Evolutionary conservation across 202 grass and related monocot genomes (phyloP), one percentile per base, ranked within the genome.

Genomic region (Saccharum hybrid): DNA sequence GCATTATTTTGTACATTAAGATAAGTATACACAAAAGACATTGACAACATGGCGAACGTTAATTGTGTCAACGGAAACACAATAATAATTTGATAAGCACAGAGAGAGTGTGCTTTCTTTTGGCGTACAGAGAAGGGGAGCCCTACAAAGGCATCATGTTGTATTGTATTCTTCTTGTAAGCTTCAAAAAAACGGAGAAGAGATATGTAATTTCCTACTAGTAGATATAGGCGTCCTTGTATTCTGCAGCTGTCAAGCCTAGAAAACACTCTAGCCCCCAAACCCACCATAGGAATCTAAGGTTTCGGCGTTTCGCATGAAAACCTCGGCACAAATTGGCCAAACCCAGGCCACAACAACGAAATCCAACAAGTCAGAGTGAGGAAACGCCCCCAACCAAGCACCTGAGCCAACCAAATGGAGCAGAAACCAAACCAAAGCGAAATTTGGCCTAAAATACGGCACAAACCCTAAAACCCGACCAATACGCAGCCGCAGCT

Each of bases 401-500:
- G 51, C 84, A 75, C 21, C 38, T 18, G 21, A 26, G 65, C 60
- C 26, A 65, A 73, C 10, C 21, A 61, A 66, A 38, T 66, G 13
- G 6, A 23, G 19, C 2, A 48, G 59, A 1, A 38, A 37, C 31
- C 12, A 66, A 72, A 81, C 19, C 0, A 5, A 18, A 38, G 2
- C 10, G 5, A 76, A 75, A 9, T 66, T 22, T n/a, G 23, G 23
- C 72, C 59, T 73, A 46, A 66, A 31, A n/a, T 63, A 45, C 30
- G 6, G 72, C 57, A n/a, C 66, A 40, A 90, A 83, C 88, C 88
- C 74, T 90, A 90, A 26, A 86, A 74, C 42, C 74, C 15, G 9
- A 46, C 67, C 59, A 85, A 86, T 65, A 77, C 45, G 8, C 34
- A 71, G 2, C 31, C 38, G 9, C 61, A 45, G 38, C 33, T 34